These are phyloP conservation scores for Rhizoclosmatium globosum DNA, from an alignment of 192 early-diverging fungal species.

Conservation along the genomic window DNA sequence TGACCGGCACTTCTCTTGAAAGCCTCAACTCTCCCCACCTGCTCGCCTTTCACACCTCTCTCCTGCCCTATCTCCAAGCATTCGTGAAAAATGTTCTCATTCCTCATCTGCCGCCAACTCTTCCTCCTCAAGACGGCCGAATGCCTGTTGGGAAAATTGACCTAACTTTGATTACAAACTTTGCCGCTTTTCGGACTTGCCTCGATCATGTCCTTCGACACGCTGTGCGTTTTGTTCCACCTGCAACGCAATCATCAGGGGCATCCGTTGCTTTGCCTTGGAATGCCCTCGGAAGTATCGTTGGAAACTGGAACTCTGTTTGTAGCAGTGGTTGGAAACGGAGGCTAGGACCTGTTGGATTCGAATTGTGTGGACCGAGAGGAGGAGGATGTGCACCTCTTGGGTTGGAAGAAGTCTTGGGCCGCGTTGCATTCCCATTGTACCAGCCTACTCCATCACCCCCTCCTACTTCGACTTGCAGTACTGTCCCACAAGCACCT, in stretches of 20 bases:
- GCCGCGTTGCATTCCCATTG: not conserved
- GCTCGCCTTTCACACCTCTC: not conserved
- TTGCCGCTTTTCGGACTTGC: not conserved
- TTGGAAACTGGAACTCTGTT: constrained; percentile 9
- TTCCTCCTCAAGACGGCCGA: not conserved
- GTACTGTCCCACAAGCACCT: not conserved
- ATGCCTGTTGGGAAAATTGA: not conserved
- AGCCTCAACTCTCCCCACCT: not conserved
- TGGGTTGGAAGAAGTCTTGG: constrained; percentile 28
- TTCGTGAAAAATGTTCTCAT: not conserved
- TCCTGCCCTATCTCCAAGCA: constrained; percentile 2
- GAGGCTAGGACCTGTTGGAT: not conserved
- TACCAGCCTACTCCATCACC: no score
- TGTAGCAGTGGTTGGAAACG: constrained; percentile 1
- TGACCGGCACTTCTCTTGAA: constrained; percentile 16
- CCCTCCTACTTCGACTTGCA: not conserved
- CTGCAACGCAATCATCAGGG: not conserved
- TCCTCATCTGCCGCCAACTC: not conserved
- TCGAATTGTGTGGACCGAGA: constrained; percentile 3
- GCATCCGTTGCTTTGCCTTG: not conserved
- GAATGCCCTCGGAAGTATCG: not conserved
- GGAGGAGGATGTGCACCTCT: constrained; percentile 18
- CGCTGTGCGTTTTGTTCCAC: constrained; percentile 2
- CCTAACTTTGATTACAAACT: not conserved
- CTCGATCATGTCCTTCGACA: constrained; percentile 8